Percentiles rank a stretch among this genome's conserved stretches.
Evolutionary conservation across 345 rosid species (phyloP).

Genomic region (Gossypium herbaceum): DNA sequence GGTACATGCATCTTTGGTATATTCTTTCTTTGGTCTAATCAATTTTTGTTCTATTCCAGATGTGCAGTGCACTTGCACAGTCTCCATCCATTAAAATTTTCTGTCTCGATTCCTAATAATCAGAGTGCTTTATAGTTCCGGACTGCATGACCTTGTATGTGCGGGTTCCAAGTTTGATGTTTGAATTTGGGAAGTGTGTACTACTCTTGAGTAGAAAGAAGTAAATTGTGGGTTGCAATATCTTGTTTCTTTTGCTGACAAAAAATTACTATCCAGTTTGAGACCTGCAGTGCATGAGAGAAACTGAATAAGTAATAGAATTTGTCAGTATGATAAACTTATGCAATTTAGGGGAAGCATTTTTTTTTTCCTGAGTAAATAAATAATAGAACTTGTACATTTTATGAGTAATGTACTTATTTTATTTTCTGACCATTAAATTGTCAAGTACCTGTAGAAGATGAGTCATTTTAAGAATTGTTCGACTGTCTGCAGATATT

Average conservation of each 20-base stretch:
- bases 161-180: not conserved
- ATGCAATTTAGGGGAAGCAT: not conserved
- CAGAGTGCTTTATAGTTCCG: not conserved
- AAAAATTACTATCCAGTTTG: not conserved
- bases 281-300: not conserved
- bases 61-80: not conserved
- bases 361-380: not conserved
- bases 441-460: not conserved
- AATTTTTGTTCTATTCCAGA: not conserved
- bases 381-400: not conserved
- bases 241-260: not conserved
- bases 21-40: not conserved
- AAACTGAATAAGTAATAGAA: not conserved
- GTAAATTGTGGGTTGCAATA: not conserved
- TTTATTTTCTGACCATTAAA: not conserved
- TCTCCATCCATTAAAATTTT: not conserved
- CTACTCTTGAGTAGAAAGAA: not conserved
- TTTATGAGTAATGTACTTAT: not conserved
- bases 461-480: not conserved
- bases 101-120: not conserved
- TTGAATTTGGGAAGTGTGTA: not conserved
- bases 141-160: not conserved
- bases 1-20: conserved; percentile 41
- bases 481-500: conserved; percentile 53
- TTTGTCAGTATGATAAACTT: not conserved